Evolutionary conservation across 805 yeast species (phyloP).

Genomic region (Yamadazyma takamatsuzukensis): DNA sequence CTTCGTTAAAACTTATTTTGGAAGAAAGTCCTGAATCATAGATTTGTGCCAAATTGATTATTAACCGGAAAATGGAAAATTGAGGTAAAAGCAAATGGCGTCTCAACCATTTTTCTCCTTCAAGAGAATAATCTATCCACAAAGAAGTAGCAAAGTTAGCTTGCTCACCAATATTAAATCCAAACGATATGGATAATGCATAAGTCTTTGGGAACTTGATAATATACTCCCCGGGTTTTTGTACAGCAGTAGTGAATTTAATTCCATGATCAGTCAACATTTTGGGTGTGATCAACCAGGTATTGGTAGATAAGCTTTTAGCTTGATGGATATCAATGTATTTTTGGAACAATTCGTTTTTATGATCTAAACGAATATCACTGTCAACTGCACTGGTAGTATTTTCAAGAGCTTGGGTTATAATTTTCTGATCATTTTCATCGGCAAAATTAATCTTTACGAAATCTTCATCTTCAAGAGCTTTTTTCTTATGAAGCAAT

Average conservation of each 20-base stretch:
- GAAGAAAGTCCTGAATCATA: constrained; percentile 27
- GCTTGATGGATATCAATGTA: constrained; percentile 18
- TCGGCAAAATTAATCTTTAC: background rate
- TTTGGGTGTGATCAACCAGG: constrained; percentile 40
- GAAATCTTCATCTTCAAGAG: background rate
- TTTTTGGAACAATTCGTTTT: constrained; percentile 21
- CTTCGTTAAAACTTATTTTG: constrained; percentile 29
- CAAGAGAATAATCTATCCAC: constrained; percentile 52
- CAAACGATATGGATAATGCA: constrained; percentile 49
- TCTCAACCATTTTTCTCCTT: constrained; percentile 49
- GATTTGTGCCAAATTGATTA: constrained; percentile 44
- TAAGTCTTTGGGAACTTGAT: constrained; percentile 56
- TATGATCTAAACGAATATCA: constrained; percentile 27
- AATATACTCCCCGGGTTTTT: constrained; percentile 59
- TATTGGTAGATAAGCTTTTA: constrained; percentile 3
- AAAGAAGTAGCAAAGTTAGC: constrained; percentile 52
- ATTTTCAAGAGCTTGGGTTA: constrained; percentile 1
- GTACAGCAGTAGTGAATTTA: constrained; percentile 44
- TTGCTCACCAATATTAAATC: constrained; percentile 53
- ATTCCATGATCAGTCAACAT: constrained; percentile 48
- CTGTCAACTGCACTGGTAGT: background rate
- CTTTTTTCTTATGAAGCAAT: background rate
- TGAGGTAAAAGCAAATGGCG: constrained; percentile 48
- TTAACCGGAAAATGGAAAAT: constrained; percentile 48
- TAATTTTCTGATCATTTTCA: background rate